A percentile compares a stretch with the other conserved stretches of the same genome.
Evolutionary conservation across 1,284 basidiomycete genomes (phyloP).

Genomic region (Pterulicium gracile): DNA sequence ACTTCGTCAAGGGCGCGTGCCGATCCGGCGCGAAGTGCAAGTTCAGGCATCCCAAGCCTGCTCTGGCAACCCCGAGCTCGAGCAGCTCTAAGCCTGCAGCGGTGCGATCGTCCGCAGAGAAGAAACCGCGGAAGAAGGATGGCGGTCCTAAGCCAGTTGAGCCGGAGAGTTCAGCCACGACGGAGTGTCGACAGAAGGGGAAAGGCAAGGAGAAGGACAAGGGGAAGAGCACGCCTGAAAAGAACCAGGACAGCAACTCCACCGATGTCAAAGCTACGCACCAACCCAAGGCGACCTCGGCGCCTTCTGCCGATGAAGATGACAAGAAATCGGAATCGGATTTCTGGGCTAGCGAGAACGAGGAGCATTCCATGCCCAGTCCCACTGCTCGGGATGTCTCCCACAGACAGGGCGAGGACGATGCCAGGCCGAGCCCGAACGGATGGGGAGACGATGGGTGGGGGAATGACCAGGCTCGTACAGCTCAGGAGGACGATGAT

Average conservation of each 20-base stretch:
- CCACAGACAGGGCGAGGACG: no score
- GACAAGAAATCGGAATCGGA: neutral
- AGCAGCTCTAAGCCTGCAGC: neutral
- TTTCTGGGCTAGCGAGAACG: neutral
- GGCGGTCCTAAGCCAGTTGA: no score
- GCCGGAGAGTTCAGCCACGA: neutral
- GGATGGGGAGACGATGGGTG: neutral
- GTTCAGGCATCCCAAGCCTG: neutral
- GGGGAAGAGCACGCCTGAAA: no score
- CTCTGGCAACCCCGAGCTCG: neutral
- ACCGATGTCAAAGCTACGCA: neutral
- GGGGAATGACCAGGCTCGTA: neutral
- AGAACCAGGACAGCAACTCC: neutral
- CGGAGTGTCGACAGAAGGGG: neutral
- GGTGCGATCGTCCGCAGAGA: no score
- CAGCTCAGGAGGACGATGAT: neutral
- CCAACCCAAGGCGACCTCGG: neutral
- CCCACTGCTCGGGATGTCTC: neutral
- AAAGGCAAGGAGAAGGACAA: neutral
- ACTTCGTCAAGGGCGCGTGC: neutral
- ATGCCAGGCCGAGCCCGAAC: no score
- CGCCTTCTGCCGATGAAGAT: neutral
- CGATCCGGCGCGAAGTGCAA: neutral
- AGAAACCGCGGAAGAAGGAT: no score
- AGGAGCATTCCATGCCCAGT: neutral